Base-by-base conservation (phyloP, 2,329 filamentous ascomycete genomes). In the Alternaria sp. region DNA sequence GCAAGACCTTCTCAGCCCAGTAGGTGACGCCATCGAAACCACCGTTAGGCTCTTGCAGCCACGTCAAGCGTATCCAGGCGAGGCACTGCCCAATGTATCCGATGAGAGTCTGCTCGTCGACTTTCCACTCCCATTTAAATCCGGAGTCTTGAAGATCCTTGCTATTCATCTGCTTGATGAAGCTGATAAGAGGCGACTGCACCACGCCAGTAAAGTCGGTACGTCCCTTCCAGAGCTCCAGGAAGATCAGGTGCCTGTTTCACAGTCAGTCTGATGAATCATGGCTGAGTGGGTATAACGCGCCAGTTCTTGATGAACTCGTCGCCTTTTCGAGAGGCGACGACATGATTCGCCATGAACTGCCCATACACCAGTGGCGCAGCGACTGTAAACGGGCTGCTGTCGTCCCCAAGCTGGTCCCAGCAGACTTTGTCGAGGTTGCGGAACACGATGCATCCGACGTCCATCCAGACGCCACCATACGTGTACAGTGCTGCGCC, bases 231-330 rank as follows among this genome's bases (percentile, higher is more conserved):
- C 71, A 74, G 4, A 75, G 54, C 52, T 74, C 58, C n/a, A 73
- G 36, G 62, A 75, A 74, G 43, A 75, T 66, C 2, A 67, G 62
- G 30, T 75, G 73, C 72, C 71, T 72, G 32, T 26, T 1, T 1
- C 19, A 28, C 43, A 17, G 49, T 65, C 26, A 68, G 45, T 50
- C 7, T 25, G 19, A 3, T 15, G 17, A 56, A 53, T 15, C n/a
- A n/a, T 17, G 21, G 45, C 45, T 26, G 17, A 10, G 32, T 15
- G 15, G 12, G 32, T 3, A 82, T 77, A 82, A 82, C 84, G 82
- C 77, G 82, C 82, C 84, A 60, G 72, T 76, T 69, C 65, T 79
- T 81, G 59, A 85, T 81, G 62, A 85, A 84, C 0, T 72, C 70
- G 56, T 84, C 81, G 10, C 79, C 78, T 36, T 80, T 80, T 40